Base-by-base conservation (phyloP, 371 early-diverging fungal species). In the Zychaea mexicana region DNA sequence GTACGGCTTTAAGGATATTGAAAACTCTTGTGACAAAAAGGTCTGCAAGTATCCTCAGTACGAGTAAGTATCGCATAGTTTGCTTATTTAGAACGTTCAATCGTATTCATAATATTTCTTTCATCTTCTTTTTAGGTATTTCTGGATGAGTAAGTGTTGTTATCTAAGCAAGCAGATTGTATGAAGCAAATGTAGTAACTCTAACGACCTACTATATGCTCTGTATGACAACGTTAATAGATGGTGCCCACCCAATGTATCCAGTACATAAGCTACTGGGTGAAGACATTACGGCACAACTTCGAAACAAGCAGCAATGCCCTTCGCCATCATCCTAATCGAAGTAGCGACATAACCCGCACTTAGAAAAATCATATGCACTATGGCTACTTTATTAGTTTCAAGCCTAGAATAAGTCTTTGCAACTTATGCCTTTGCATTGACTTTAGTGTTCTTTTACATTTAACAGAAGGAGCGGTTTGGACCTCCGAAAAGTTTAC, bases 121-220 rank as follows among this genome's bases (percentile, higher is more conserved):
- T 22, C 6, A 60, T 5, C 30, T 0, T 52, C 8, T 22, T 17
- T 19, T 7, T 52, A 65, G 65, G 31, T 65, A 65, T 19, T 65
- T 65, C n/a, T 65, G 65, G 65, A 57, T 58, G 52, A 65, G 65
- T 65, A 65, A 52, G 53, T 59, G 13, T 33, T 33, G 36, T 24
- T 33, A 15, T 56, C 27, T 32, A 56, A 33, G 58, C 52, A 26
- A 12, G 32, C 4, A 9, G 13, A 28, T 21, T 19, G 22, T 24
- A 10, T 17, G 12, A 27, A 21, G 1, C 6, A 30, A 12, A 53
- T 4, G 3, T 28, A 49, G 12, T 3, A 32, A 53, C 21, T 13
- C 21, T 10, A 21, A 46, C 22, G 13, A 46, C 21, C 9, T 13
- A 31, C 9, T 60, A 21, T 10, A 27, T 31, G 8, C 15, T 42